These are phyloP conservation scores for Tubosaeta sp. DNA, from an alignment of 768 basidiomycete genomes.

Conservation along the genomic window DNA sequence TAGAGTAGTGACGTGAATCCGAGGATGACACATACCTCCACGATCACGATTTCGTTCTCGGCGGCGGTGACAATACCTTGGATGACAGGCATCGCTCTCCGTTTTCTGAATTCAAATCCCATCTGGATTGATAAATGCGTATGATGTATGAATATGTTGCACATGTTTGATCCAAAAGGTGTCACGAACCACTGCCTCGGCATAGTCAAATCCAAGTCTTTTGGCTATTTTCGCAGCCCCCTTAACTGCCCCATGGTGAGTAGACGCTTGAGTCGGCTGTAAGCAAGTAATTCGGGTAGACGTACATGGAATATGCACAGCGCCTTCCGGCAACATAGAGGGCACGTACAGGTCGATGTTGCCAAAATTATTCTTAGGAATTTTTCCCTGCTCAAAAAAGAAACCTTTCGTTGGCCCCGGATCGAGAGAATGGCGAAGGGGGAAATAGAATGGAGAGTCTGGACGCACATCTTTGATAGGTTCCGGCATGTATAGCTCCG, in stretches of 20 bases:
- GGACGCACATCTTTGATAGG: constrained; percentile 87
- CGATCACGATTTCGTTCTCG: constrained; percentile 67
- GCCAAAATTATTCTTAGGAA: constrained; percentile 95
- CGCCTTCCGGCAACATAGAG: constrained; percentile 90
- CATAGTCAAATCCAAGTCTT: constrained; percentile 82
- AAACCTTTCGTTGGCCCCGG: constrained; percentile 4
- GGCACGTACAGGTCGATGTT: constrained; percentile 96
- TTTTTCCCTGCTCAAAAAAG: constrained; percentile 60
- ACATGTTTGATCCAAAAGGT: constrained; percentile 8
- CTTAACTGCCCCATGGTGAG: constrained; percentile 51
- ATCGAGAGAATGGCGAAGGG: background rate
- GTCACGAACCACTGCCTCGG: constrained; percentile 87
- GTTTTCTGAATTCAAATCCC: constrained; percentile 95
- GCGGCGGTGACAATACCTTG: constrained; percentile 83
- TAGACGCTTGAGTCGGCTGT: constrained; percentile 10
- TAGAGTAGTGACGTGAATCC: constrained; percentile 2
- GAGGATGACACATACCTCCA: constrained; percentile 56
- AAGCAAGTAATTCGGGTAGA: constrained; percentile 18
- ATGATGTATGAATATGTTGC: constrained; percentile 3
- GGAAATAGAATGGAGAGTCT: constrained; percentile 22
- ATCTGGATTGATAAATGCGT: constrained; percentile 47
- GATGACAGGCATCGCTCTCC: constrained; percentile 79
- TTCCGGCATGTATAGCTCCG: constrained; percentile 71
- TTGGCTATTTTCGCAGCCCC: constrained; percentile 86
- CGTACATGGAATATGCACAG: constrained; percentile 87